Conservation (phyloP, 2,329 filamentous ascomycete genomes). For the Epichloe sylvatica region DNA sequence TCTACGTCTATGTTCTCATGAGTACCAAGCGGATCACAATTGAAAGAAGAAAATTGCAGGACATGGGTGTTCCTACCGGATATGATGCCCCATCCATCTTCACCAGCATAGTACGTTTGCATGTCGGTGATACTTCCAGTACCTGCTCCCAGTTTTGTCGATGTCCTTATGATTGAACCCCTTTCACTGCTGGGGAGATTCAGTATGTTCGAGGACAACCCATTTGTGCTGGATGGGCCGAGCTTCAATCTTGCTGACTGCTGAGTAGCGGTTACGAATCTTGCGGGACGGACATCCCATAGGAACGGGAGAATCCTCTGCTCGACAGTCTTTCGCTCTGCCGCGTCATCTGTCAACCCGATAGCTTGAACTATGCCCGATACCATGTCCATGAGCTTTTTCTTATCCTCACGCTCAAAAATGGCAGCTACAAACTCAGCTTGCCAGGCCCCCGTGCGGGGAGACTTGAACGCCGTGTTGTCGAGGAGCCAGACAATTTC, state of each 20-base stretch:
- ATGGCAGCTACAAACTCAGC: constrained; percentile 74
- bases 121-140: constrained; percentile 44
- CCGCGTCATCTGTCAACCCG: constrained; percentile 47
- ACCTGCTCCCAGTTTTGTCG: constrained; percentile 36
- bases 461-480: constrained; percentile 62
- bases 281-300: constrained; percentile 58
- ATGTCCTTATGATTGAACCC: constrained; percentile 32
- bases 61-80: constrained; percentile 36
- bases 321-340: constrained; percentile 45
- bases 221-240: constrained; percentile 57
- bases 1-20: constrained; percentile 53
- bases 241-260: constrained; percentile 36
- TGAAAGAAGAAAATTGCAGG: background rate
- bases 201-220: constrained; percentile 53
- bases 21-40: background rate
- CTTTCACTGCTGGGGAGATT: constrained; percentile 32
- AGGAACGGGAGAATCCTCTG: constrained; percentile 63
- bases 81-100: constrained; percentile 72
- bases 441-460: constrained; percentile 45
- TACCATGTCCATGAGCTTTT: constrained; percentile 53
- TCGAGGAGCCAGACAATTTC: constrained; percentile 83
- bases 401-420: constrained; percentile 59
- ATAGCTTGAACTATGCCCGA: constrained; percentile 56
- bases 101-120: constrained; percentile 59
- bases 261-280: constrained; percentile 52